phyloP scores from a whole-genome alignment of 2,329 filamentous ascomycete genomes.

The Ophiostoma novo-ulmi region DNA sequence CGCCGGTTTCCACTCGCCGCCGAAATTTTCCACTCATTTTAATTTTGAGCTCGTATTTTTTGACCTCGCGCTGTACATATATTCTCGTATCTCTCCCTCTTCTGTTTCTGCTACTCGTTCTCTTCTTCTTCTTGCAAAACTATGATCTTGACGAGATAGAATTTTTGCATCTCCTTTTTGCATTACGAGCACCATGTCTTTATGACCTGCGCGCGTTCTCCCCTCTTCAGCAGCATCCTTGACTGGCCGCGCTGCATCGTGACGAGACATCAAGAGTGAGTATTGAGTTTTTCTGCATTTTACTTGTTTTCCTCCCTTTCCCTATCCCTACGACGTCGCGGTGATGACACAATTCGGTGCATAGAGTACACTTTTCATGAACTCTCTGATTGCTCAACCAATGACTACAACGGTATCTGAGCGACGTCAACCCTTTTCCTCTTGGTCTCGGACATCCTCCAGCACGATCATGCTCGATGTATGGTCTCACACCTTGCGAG shows the following conservation, averaged over 20 bases:
- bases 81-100: not conserved
- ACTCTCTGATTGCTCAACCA: slow-evolving; percentile 57
- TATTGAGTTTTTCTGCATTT: not conserved
- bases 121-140: not conserved
- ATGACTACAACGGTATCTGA: slow-evolving; percentile 98
- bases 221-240: slow-evolving; percentile 17
- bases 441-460: not conserved
- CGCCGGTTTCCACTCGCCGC: not conserved
- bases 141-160: not conserved
- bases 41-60: not conserved
- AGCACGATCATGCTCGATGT: not conserved
- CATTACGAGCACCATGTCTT: not conserved
- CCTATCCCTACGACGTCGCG: slow-evolving; percentile 34
- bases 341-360: slow-evolving; percentile 60
- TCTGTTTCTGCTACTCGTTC: not conserved
- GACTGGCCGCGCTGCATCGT: slow-evolving; percentile 23
- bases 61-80: not conserved
- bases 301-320: not conserved
- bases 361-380: slow-evolving; percentile 56
- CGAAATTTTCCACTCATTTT: slow-evolving; percentile 13
- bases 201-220: slow-evolving; percentile 5
- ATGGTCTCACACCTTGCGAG: not conserved
- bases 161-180: not conserved
- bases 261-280: slow-evolving; percentile 12
- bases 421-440: slow-evolving; percentile 37